Percentiles rank a stretch among this genome's conserved stretches.
These are phyloP conservation scores for Solanum sejunctum DNA, from an alignment of 257 asterid species.

Conservation along the genomic window DNA sequence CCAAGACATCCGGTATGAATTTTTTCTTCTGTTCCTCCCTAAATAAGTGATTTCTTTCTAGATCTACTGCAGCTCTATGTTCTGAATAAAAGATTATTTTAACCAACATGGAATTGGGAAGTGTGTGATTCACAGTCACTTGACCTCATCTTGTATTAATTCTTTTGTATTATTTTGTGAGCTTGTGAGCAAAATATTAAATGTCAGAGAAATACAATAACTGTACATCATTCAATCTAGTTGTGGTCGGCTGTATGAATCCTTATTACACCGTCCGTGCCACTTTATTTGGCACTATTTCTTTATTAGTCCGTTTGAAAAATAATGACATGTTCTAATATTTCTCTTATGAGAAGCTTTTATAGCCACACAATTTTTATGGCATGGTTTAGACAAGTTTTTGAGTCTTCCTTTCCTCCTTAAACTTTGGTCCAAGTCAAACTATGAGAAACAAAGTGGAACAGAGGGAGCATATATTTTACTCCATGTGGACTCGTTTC, in stretches of 20 bases:
- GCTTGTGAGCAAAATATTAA: neutral
- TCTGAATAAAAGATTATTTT: neutral
- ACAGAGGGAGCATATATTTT: neutral
- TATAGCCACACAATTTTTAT: neutral
- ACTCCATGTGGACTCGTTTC: neutral
- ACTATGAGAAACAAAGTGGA: neutral
- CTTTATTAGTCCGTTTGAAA: neutral
- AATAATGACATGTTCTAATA: neutral
- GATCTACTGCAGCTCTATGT: neutral
- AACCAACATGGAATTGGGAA: neutral
- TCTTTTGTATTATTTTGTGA: neutral
- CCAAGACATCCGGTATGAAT: conserved; percentile 86
- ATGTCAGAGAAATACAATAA: neutral
- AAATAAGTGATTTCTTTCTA: neutral
- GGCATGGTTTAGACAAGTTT: neutral
- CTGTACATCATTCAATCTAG: neutral
- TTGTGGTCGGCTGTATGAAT: neutral
- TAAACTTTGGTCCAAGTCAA: neutral
- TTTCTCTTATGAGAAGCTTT: neutral
- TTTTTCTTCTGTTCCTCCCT: neutral
- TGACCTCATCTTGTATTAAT: neutral
- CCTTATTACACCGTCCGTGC: neutral
- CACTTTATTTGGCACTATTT: neutral
- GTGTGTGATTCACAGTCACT: neutral
- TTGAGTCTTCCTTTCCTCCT: neutral